phyloP scores from a whole-genome alignment of 495 filamentous ascomycete genomes.

The Cenococcum geophilum region DNA sequence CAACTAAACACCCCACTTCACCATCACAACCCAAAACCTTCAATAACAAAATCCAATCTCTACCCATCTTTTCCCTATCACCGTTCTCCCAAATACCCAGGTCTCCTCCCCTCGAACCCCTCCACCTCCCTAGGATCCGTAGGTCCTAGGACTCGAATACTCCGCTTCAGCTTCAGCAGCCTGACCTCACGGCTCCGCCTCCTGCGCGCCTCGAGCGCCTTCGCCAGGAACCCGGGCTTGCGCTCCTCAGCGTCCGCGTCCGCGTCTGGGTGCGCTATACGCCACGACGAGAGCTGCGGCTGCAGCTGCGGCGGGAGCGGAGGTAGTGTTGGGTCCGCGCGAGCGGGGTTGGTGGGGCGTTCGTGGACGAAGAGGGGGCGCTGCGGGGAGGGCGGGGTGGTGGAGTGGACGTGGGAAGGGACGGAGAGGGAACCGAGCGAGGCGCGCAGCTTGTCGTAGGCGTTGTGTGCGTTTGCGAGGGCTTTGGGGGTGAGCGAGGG shows the following conservation, averaged over 20 bases:
- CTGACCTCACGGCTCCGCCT: conserved; percentile 7
- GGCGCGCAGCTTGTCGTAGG: not conserved
- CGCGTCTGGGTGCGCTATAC: not conserved
- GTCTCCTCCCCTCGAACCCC: conserved; percentile 12
- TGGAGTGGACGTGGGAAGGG: not conserved
- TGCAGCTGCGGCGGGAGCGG: not conserved
- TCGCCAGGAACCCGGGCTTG: conserved; percentile 16
- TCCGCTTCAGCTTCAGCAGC: conserved; percentile 22
- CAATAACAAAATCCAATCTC: too few relatives aligned
- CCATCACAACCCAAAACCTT: too few relatives aligned
- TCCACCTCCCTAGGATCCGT: conserved; percentile 25
- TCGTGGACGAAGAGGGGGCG: too few relatives aligned
- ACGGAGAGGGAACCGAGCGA: not conserved
- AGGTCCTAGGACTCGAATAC: conserved; percentile 23
- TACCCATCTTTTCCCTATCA: not conserved
- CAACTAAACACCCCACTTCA: too few relatives aligned
- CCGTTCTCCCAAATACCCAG: conserved; percentile 22
- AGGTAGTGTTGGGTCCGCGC: too few relatives aligned
- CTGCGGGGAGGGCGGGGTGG: too few relatives aligned
- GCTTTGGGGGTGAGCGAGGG: not conserved
- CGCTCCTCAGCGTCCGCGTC: conserved; percentile 1
- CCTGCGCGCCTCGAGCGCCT: conserved; percentile 15
- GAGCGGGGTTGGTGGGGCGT: too few relatives aligned
- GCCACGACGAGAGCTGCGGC: not conserved
- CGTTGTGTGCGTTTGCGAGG: not conserved